Evolutionary conservation across 1,139 yeast species (phyloP).

Genomic region (Cylindricascospora bacillispora): DNA sequence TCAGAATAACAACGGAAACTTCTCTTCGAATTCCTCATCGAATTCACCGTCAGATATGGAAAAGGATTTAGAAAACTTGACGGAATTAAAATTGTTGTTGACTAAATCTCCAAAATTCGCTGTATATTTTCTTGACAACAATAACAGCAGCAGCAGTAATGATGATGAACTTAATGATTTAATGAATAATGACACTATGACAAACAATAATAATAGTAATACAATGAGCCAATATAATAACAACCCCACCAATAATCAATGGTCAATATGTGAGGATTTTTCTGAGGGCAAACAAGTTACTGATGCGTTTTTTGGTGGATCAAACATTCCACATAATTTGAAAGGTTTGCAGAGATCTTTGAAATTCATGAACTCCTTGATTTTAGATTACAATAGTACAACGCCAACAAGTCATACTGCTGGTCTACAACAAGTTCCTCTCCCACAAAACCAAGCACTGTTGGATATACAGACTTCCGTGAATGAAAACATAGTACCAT

Average conservation of each 20-base stretch:
- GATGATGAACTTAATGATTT: too few species aligned
- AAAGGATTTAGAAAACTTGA: constrained; percentile 19
- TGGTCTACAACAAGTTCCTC: constrained; percentile 1
- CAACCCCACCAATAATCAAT: constrained; percentile 46
- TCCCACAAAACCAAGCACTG: constrained; percentile 1
- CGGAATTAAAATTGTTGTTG: constrained; percentile 40
- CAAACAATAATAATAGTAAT: too few species aligned
- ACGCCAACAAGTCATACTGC: constrained; percentile 10
- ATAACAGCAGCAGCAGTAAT: too few species aligned
- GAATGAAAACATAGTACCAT: constrained; percentile 1
- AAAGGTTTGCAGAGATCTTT: constrained; percentile 43
- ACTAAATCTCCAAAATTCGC: constrained; percentile 62
- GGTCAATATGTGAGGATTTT: constrained; percentile 77
- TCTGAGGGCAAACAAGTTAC: constrained; percentile 73
- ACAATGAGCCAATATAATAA: too few species aligned
- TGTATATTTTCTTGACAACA: constrained; percentile 43
- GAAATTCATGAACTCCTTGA: constrained; percentile 40
- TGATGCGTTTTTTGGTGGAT: constrained; percentile 45
- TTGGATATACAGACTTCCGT: constrained; percentile 1
- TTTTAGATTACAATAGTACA: constrained; percentile 33
- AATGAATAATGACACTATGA: too few species aligned
- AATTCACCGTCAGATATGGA: constrained; percentile 3
- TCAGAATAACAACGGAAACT: not conserved
- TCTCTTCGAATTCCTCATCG: constrained; percentile 3
- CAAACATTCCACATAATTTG: constrained; percentile 30